phyloP scores from a whole-genome alignment of 2,329 filamentous ascomycete genomes.

The Xylaria sp. region DNA sequence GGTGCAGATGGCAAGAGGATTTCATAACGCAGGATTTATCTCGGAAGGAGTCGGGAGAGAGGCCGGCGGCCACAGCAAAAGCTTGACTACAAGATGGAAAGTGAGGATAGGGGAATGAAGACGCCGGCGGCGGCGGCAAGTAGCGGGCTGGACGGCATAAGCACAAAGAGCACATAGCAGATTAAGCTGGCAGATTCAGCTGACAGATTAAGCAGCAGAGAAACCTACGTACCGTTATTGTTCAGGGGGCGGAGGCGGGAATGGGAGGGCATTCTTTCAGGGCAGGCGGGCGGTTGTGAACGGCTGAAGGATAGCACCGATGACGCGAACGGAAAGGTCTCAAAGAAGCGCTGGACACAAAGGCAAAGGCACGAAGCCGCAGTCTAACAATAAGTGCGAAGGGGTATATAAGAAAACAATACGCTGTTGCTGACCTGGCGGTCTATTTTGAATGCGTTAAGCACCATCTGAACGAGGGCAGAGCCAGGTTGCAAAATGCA shows the following conservation, averaged over 20 bases:
- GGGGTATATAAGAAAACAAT: constrained; percentile 37
- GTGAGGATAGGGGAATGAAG: neutral
- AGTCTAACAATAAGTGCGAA: constrained; percentile 29
- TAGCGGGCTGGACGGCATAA: constrained; percentile 8
- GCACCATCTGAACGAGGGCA: constrained; percentile 35
- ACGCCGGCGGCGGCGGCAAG: constrained; percentile 17
- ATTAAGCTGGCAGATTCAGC: too few species aligned
- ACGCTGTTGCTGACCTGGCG: constrained; percentile 28
- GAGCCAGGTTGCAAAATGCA: neutral
- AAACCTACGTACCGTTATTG: constrained; percentile 44
- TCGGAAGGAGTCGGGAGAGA: neutral
- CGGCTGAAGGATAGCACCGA: constrained; percentile 29
- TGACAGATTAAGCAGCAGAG: constrained; percentile 24
- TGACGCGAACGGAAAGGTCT: constrained; percentile 37
- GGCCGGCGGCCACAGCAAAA: constrained; percentile 1
- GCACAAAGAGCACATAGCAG: constrained; percentile 13
- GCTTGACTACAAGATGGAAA: constrained; percentile 3
- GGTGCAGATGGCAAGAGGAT: constrained; percentile 9
- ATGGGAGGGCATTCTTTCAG: constrained; percentile 49
- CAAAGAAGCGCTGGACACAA: constrained; percentile 33
- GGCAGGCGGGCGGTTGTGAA: constrained; percentile 39
- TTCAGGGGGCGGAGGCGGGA: constrained; percentile 41
- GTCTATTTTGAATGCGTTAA: constrained; percentile 26
- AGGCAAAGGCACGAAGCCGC: constrained; percentile 31
- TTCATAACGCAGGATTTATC: constrained; percentile 27